These are phyloP conservation scores for Meyerozyma sp. DNA, from an alignment of 1,139 yeast species.

Conservation along the genomic window DNA sequence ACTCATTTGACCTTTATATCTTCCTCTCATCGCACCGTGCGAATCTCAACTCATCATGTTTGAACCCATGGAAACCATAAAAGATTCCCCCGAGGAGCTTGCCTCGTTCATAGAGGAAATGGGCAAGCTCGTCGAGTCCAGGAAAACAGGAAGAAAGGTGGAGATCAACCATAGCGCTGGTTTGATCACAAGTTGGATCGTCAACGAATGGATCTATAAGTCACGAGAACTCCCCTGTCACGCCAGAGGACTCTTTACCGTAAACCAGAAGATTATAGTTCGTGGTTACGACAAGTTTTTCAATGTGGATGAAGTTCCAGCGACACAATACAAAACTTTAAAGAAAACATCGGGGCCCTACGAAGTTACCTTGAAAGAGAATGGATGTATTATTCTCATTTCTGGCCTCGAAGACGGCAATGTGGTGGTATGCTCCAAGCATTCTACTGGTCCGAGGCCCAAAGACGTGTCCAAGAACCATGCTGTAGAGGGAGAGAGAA, in stretches of 20 bases:
- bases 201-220: slow-evolving; percentile 83
- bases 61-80: background rate
- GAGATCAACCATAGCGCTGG: slow-evolving; percentile 11
- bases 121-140: background rate
- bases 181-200: slow-evolving; percentile 57
- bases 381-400: slow-evolving; percentile 87
- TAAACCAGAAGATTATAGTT: slow-evolving; percentile 49
- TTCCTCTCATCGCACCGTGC: background rate
- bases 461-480: slow-evolving; percentile 54
- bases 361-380: slow-evolving; percentile 76
- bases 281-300: slow-evolving; percentile 96
- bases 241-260: slow-evolving; percentile 84
- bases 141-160: background rate
- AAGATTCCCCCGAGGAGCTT: background rate
- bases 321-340: slow-evolving; percentile 48
- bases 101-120: background rate
- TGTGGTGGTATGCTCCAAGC: slow-evolving; percentile 79
- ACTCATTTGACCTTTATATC: background rate
- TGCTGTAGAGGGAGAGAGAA: slow-evolving; percentile 65
- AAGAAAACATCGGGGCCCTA: slow-evolving; percentile 68
- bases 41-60: background rate
- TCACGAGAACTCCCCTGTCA: slow-evolving; percentile 55
- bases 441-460: slow-evolving; percentile 69
- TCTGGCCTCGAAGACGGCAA: slow-evolving; percentile 74
- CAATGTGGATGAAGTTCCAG: slow-evolving; percentile 61